Percentiles rank a stretch among this genome's conserved stretches.
phyloP scores from a whole-genome alignment of 2,329 filamentous ascomycete genomes.

The Karstenula rhodostoma region DNA sequence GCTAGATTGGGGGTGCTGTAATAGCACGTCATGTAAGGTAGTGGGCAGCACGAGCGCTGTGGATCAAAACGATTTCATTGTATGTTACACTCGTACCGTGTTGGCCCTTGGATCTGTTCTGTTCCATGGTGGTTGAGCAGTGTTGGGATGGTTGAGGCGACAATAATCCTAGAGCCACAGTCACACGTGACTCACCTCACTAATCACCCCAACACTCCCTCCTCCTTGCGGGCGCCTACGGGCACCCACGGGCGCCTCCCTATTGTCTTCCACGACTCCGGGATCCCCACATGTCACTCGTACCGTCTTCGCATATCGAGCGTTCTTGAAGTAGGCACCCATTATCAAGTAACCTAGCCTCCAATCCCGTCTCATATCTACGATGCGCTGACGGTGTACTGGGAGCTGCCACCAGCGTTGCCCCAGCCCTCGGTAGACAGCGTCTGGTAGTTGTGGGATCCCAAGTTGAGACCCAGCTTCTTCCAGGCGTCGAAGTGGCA shows the following conservation, averaged over 20 bases:
- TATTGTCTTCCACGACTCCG: too few relatives aligned
- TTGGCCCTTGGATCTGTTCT: too few relatives aligned
- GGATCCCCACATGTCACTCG: too few relatives aligned
- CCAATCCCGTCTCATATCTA: background rate
- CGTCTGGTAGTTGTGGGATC: constrained; percentile 41
- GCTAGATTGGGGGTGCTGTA: background rate
- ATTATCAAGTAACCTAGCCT: background rate
- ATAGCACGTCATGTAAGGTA: background rate
- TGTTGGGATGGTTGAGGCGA: too few relatives aligned
- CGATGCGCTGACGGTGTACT: constrained; percentile 33
- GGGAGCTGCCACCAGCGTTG: constrained; percentile 36
- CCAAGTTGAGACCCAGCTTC: constrained; percentile 36
- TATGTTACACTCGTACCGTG: constrained; percentile 1
- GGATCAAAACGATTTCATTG: background rate
- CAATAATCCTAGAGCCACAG: too few relatives aligned
- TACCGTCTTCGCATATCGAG: background rate
- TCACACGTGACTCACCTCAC: too few relatives aligned
- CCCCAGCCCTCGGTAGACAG: constrained; percentile 40
- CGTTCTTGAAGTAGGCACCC: background rate
- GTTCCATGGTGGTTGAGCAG: too few relatives aligned
- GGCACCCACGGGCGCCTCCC: too few relatives aligned
- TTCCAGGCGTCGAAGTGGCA: constrained; percentile 44
- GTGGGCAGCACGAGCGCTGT: background rate
- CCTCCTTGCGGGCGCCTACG: too few relatives aligned
- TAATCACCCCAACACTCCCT: too few relatives aligned